Evolutionary conservation across 1,139 yeast genomes (phyloP).

Genomic region (Williopsis jadinii): DNA sequence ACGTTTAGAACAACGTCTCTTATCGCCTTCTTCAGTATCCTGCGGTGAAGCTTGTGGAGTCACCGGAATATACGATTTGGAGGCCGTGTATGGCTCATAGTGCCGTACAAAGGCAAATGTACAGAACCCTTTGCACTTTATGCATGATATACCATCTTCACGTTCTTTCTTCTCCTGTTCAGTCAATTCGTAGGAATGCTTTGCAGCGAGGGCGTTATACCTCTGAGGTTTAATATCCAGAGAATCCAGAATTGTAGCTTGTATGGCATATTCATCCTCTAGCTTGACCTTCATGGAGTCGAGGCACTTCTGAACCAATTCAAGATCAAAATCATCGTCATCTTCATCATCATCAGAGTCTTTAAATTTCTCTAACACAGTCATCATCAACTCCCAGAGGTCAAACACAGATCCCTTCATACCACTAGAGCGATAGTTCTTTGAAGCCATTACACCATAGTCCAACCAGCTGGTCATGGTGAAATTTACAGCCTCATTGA

Average conservation of each 20-base stretch:
- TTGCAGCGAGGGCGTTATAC: background rate
- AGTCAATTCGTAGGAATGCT: slow-evolving; percentile 1
- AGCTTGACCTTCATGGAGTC: slow-evolving; percentile 10
- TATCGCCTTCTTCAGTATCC: background rate
- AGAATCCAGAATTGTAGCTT: slow-evolving; percentile 8
- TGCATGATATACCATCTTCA: slow-evolving; percentile 26
- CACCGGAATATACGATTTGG: slow-evolving; percentile 5
- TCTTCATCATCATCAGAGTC: slow-evolving; percentile 1
- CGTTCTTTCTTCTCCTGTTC: slow-evolving; percentile 14
- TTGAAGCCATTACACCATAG: slow-evolving; percentile 51
- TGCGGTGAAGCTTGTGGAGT: slow-evolving; percentile 20
- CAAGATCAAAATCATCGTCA: slow-evolving; percentile 2
- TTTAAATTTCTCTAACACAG: slow-evolving; percentile 9
- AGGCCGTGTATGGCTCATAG: slow-evolving; percentile 2
- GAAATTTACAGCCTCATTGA: slow-evolving; percentile 78
- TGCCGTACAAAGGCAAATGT: slow-evolving; percentile 25
- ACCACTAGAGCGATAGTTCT: slow-evolving; percentile 38
- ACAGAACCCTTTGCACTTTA: slow-evolving; percentile 29
- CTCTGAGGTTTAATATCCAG: slow-evolving; percentile 11
- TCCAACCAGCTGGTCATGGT: slow-evolving; percentile 65
- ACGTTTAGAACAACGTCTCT: slow-evolving; percentile 17
- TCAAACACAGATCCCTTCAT: slow-evolving; percentile 31
- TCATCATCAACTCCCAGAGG: slow-evolving; percentile 28
- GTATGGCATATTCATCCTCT: slow-evolving; percentile 14
- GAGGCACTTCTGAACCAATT: slow-evolving; percentile 12